phyloP scores from a whole-genome alignment of 2,329 filamentous ascomycete species.

The Fusarium papillatum region DNA sequence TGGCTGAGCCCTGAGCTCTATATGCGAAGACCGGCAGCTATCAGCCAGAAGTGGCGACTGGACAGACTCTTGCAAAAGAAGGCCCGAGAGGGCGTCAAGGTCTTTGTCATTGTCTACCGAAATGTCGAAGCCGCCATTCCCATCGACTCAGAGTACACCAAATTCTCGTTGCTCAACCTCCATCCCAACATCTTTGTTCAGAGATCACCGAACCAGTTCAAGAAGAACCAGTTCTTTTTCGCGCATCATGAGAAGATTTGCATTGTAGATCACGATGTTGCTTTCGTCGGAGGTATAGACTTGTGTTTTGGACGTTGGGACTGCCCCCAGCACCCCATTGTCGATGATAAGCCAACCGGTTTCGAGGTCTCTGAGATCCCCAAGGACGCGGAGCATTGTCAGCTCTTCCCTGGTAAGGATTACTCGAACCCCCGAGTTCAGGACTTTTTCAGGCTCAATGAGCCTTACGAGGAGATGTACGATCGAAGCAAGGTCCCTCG shows the following conservation, averaged over 20 bases:
- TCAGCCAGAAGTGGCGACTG: conserved; percentile 98
- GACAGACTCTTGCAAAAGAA: conserved; percentile 95
- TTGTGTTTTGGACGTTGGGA: conserved; percentile 98
- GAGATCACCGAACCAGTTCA: conserved; percentile 95
- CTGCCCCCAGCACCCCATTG: conserved; percentile 90
- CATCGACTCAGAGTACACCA: conserved; percentile 98
- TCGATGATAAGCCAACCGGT: conserved; percentile 94
- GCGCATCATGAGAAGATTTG: conserved; percentile 99
- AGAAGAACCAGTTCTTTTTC: conserved; percentile 99
- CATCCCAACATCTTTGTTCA: conserved; percentile 98
- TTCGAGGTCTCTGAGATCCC: conserved; percentile 84
- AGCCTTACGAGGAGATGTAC: conserved; percentile 99
- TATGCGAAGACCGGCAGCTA: conserved; percentile 91
- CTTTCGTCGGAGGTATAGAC: conserved; percentile 96
- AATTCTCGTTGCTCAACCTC: conserved; percentile 93
- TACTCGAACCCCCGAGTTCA: conserved; percentile 97
- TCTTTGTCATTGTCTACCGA: conserved; percentile 97
- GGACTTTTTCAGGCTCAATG: conserved; percentile 93
- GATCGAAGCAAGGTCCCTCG: conserved; percentile 88
- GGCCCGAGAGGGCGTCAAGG: conserved; percentile 94
- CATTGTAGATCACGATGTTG: conserved; percentile 94
- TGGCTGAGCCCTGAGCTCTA: conserved; percentile 98
- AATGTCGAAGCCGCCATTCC: conserved; percentile 98
- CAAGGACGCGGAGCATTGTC: conserved; percentile 93
- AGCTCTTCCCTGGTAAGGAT: conserved; percentile 97